phyloP scores from a whole-genome alignment of 768 basidiomycete species.

The Xerocomellus intermedius region DNA sequence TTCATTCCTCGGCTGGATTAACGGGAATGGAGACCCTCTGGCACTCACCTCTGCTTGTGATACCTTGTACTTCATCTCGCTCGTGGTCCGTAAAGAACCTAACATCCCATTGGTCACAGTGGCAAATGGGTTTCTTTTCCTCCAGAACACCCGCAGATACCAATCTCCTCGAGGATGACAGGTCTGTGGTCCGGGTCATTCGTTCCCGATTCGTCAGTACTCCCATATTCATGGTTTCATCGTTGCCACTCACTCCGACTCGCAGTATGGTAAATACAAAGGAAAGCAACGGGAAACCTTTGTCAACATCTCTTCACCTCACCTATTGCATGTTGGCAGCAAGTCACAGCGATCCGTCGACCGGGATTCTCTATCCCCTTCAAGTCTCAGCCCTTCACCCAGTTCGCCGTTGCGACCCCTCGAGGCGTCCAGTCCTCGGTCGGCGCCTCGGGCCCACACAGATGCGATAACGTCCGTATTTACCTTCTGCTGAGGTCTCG shows the following conservation, averaged over 20 bases:
- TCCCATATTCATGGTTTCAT: slow-evolving; percentile 18
- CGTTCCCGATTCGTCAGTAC: slow-evolving; percentile 59
- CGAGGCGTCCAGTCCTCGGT: slow-evolving; percentile 21
- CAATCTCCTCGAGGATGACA: slow-evolving; percentile 32
- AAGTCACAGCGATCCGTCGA: slow-evolving; percentile 21
- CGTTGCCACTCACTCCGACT: slow-evolving; percentile 8
- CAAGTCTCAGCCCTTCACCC: slow-evolving; percentile 15
- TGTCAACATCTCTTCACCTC: slow-evolving; percentile 33
- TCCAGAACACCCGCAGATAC: slow-evolving; percentile 21
- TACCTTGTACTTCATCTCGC: slow-evolving; percentile 5
- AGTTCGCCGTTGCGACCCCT: slow-evolving; percentile 24
- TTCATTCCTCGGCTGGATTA: slow-evolving; percentile 7
- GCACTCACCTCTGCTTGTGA: slow-evolving; percentile 17
- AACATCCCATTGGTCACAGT: neutral
- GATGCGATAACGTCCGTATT: slow-evolving; percentile 56
- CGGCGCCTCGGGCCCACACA: slow-evolving; percentile 33
- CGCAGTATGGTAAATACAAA: slow-evolving; percentile 56
- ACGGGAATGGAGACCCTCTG: slow-evolving; percentile 19
- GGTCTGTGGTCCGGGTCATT: slow-evolving; percentile 54
- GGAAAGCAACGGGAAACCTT: slow-evolving; percentile 52
- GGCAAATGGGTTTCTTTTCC: slow-evolving; percentile 34
- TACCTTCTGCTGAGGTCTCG: slow-evolving; percentile 10
- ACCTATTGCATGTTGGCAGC: slow-evolving; percentile 25
- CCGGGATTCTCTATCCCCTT: slow-evolving; percentile 15
- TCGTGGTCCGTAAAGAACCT: neutral